These are phyloP conservation scores for Chaetoscypha palmicola DNA, from an alignment of 2,329 filamentous ascomycete species.

Conservation along the genomic window DNA sequence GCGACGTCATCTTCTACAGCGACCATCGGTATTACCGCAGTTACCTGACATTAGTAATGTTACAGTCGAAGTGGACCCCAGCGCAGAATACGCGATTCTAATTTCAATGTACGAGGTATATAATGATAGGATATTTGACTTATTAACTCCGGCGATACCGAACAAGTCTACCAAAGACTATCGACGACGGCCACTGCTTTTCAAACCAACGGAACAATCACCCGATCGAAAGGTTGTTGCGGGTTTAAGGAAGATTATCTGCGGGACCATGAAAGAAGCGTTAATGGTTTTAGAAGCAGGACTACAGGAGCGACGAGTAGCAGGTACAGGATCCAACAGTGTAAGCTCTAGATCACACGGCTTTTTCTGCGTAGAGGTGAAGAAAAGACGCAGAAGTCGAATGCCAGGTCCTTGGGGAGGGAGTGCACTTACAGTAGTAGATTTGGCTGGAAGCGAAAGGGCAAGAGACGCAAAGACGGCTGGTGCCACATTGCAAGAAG, in stretches of 20 bases:
- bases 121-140: constrained; percentile 95
- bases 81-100: constrained; percentile 77
- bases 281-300: constrained; percentile 86
- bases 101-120: constrained; percentile 99
- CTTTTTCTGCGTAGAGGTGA: constrained; percentile 93
- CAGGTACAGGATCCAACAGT: constrained; percentile 88
- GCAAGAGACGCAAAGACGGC: constrained; percentile 91
- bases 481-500: constrained; percentile 85
- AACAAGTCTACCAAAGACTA: constrained; percentile 59
- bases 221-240: constrained; percentile 92
- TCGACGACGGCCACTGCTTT: constrained; percentile 73
- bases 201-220: constrained; percentile 84
- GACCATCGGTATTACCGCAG: constrained; percentile 65
- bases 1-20: constrained; percentile 55
- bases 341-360: constrained; percentile 89
- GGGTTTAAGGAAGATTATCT: constrained; percentile 84
- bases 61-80: constrained; percentile 56
- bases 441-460: constrained; percentile 88
- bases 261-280: constrained; percentile 73
- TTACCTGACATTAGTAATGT: constrained; percentile 68
- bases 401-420: constrained; percentile 61
- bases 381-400: constrained; percentile 58
- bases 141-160: constrained; percentile 61
- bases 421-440: constrained; percentile 79
- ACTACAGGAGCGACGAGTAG: constrained; percentile 76